Base-by-base conservation (phyloP, 2,329 filamentous ascomycete species). In the Botrytis fabae region DNA sequence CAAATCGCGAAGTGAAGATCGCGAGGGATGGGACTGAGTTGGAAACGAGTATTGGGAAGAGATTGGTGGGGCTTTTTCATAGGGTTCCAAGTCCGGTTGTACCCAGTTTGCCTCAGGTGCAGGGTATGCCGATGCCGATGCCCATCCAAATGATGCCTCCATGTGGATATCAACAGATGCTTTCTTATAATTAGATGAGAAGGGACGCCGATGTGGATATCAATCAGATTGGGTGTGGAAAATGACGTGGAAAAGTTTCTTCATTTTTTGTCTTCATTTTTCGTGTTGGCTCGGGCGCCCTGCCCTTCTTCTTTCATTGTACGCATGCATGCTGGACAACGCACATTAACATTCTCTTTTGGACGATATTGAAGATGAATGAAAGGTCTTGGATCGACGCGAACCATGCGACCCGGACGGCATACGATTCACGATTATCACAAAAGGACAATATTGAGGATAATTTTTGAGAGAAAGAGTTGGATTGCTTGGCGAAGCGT, bases 1-100 rank as follows among this genome's bases (percentile, higher is more conserved):
- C 93, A 7, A 97, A 98, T 79, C 86, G 95, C 70, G 95, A 98
- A 80, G 93, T 98, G 75, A 98, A 98, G 83, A 97, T 98, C 80
- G 95, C 95, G 38, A 88, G 95, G 78, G 95, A 98, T 79, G 95
- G 95, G 2, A 98, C 95, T 0, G 95, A 98, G 81, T 85, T 98
- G 70, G 95, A 98, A 82, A 93, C 95, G 42, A 88, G 86, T 44
- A 88, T 97, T 61, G 95, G 95, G 8, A 89, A 90, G 78, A 89
- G 89, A 78, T 84, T 98, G 71, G 86, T 97, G 75, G 90, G 90
- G 62, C 87, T 98, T 78, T 98, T 98, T 82, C 91, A 93, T 78
- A 84, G 86, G 25, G n/a, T 78, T 16, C 79, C 77, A 38, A 80
- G 79, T 68, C 79, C 80, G 51, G 74, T 76, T 28, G 75, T 70